These are phyloP conservation scores for Xylaria arbuscula DNA, from an alignment of 2,329 filamentous ascomycete genomes.

Conservation along the genomic window DNA sequence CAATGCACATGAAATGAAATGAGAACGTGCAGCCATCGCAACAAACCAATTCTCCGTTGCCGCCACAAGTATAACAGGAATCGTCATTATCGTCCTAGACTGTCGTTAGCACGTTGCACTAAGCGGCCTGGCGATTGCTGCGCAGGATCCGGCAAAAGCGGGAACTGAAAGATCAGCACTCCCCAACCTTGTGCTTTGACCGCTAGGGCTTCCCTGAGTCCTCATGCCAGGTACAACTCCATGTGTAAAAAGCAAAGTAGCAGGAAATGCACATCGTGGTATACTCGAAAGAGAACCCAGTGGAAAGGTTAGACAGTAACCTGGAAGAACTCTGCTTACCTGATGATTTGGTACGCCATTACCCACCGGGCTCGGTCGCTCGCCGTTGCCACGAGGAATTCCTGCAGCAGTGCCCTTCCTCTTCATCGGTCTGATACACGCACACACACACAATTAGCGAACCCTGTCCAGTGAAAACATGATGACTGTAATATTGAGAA, in stretches of 20 bases:
- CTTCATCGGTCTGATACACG: slow-evolving; percentile 73
- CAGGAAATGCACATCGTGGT: not conserved
- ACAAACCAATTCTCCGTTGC: slow-evolving; percentile 86
- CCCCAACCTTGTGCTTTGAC: slow-evolving; percentile 36
- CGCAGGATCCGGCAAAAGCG: slow-evolving; percentile 53
- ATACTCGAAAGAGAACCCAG: not conserved
- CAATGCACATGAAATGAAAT: slow-evolving; percentile 89
- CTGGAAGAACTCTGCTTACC: slow-evolving; percentile 56
- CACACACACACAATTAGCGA: slow-evolving; percentile 40
- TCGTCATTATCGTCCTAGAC: slow-evolving; percentile 82
- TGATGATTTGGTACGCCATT: slow-evolving; percentile 65
- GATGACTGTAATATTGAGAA: slow-evolving; percentile 30
- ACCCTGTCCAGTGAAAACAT: slow-evolving; percentile 24
- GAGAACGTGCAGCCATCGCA: slow-evolving; percentile 92
- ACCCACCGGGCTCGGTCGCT: slow-evolving; percentile 70
- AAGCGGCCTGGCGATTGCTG: slow-evolving; percentile 46
- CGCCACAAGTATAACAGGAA: slow-evolving; percentile 86
- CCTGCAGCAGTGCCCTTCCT: slow-evolving; percentile 78
- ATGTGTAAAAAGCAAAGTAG: not conserved
- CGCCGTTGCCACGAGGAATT: slow-evolving; percentile 72
- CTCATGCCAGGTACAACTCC: slow-evolving; percentile 13
- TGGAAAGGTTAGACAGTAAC: not conserved
- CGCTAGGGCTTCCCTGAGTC: slow-evolving; percentile 38
- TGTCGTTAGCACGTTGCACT: slow-evolving; percentile 51
- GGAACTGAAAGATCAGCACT: slow-evolving; percentile 46